Conservation (phyloP, 2,329 filamentous ascomycete species). For the Cladosporium sp. region DNA sequence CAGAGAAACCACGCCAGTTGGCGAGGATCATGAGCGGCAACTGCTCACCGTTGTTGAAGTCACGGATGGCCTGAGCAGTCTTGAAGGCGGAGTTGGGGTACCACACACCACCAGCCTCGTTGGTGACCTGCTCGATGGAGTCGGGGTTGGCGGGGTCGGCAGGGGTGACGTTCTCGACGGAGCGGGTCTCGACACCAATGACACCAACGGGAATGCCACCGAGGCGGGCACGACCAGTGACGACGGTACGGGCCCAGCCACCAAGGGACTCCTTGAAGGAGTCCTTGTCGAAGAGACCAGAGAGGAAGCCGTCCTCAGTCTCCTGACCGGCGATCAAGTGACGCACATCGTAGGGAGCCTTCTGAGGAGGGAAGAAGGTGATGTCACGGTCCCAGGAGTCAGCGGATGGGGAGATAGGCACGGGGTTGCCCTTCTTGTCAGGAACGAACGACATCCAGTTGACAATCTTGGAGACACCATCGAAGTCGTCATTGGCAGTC, state of each 20-base stretch:
- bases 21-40: conserved; percentile 97
- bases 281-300: conserved; percentile 91
- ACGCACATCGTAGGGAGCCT: conserved; percentile 85
- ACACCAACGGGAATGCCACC: conserved; percentile 98
- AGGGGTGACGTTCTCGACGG: conserved; percentile 93
- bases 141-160: conserved; percentile 97
- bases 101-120: conserved; percentile 98
- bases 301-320: conserved; percentile 78
- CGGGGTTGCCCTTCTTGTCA: conserved; percentile 86
- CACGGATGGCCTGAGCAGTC: conserved; percentile 96
- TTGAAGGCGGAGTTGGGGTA: conserved; percentile 99
- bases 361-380: conserved; percentile 72
- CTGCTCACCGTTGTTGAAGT: conserved; percentile 99
- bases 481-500: conserved; percentile 96
- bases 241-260: conserved; percentile 95
- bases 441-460: conserved; percentile 98
- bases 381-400: conserved; percentile 94
- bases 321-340: conserved; percentile 89
- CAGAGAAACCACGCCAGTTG: conserved; percentile 99
- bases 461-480: conserved; percentile 95
- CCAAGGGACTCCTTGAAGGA: conserved; percentile 96
- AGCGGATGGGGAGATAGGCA: conserved; percentile 81
- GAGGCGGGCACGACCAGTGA: conserved; percentile 91
- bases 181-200: conserved; percentile 91
- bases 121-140: conserved; percentile 90